Percentiles rank a stretch among this genome's conserved stretches.
Conservation (phyloP, 768 basidiomycete species). For the Auricularia sp. region DNA sequence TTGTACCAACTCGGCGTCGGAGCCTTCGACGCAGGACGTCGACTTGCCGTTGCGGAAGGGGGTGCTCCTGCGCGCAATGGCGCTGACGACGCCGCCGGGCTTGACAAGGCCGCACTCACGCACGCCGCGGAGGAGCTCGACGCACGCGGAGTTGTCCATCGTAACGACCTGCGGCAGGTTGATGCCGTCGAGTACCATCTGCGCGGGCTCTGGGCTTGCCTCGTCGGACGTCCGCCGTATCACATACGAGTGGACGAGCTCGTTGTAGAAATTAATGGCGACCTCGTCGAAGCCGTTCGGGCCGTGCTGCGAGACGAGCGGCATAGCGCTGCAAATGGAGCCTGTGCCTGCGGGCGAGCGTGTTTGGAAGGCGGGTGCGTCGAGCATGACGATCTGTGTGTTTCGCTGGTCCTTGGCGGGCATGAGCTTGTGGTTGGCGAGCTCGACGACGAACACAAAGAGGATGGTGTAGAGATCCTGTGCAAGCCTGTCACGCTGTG, state of each 20-base stretch:
- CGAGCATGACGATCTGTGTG: too few relatives aligned
- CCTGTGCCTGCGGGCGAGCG: conserved; percentile 18
- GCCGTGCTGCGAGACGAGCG: too few relatives aligned
- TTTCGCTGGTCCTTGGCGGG: too few relatives aligned
- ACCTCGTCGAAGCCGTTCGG: conserved; percentile 38
- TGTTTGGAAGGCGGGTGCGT: too few relatives aligned
- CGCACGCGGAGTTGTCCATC: conserved; percentile 73
- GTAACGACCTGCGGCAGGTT: conserved; percentile 53
- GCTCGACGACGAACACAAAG: conserved; percentile 74
- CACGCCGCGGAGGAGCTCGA: conserved; percentile 76
- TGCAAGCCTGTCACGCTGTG: conserved; percentile 69
- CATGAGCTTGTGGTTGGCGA: too few relatives aligned
- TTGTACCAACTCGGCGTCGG: conserved; percentile 62
- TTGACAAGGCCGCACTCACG: conserved; percentile 49
- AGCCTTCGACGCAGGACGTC: conserved; percentile 38
- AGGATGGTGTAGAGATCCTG: conserved; percentile 82
- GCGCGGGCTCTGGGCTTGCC: conserved; percentile 38
- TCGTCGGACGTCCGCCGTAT: conserved; percentile 61
- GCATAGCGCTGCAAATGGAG: conserved; percentile 3
- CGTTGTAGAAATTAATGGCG: conserved; percentile 76
- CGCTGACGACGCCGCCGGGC: conserved; percentile 66
- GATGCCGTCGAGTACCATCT: conserved; percentile 55
- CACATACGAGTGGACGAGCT: conserved; percentile 71
- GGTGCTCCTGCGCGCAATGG: conserved; percentile 61
- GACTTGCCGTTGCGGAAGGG: conserved; percentile 65